A percentile compares a stretch with the other conserved stretches of the same genome.
These are phyloP conservation scores for Ganoderma sinense DNA, from an alignment of 1,284 basidiomycete species.

Conservation along the genomic window DNA sequence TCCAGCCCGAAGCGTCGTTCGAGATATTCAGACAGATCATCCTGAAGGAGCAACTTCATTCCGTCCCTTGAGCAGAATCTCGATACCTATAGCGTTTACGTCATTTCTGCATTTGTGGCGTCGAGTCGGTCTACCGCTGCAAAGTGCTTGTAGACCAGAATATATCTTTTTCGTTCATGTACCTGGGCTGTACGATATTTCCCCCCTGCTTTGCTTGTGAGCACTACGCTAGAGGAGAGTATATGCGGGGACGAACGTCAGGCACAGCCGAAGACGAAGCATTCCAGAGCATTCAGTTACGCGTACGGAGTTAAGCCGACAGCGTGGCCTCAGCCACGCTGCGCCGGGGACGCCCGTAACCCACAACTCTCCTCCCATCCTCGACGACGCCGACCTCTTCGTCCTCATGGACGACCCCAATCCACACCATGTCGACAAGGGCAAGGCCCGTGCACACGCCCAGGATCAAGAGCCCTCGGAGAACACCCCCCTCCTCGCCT, in stretches of 20 bases:
- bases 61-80: conserved; percentile 41
- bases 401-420: conserved; percentile 22
- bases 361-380: background rate
- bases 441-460: conserved; percentile 46
- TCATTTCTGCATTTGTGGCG: background rate
- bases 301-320: background rate
- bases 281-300: too few species aligned
- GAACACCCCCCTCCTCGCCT: conserved; percentile 51
- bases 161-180: background rate
- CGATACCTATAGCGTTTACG: background rate
- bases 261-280: background rate
- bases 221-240: background rate
- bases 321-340: background rate
- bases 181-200: background rate
- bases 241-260: background rate
- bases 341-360: background rate
- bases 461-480: conserved; percentile 46
- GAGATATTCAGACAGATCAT: conserved; percentile 66
- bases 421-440: conserved; percentile 45
- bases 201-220: background rate
- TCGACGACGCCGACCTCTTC: background rate
- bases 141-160: background rate
- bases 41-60: conserved; percentile 59
- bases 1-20: conserved; percentile 62
- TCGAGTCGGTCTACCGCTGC: background rate